Base-by-base conservation (phyloP, 2,329 filamentous ascomycete species). In the Ophiostoma quercus region DNA sequence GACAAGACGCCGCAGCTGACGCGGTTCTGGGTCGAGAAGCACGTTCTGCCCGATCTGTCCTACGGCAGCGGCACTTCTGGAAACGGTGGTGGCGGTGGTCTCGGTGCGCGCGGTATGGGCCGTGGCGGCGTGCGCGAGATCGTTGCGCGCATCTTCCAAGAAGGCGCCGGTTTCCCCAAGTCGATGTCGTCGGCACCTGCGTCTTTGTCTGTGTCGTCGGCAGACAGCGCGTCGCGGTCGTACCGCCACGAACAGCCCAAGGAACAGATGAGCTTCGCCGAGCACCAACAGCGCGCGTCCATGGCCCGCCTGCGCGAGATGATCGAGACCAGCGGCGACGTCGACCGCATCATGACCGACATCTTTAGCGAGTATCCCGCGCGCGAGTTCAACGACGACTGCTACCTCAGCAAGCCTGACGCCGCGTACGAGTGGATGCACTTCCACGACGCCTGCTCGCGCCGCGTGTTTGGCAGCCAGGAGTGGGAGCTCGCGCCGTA, bases 401-500 rank as follows among this genome's bases (percentile, higher is more conserved):
- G 89, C 0, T 90, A 92, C 74, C 87, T 99, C 41, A 91, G 89
- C 43, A 99, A 99, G 77, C 96, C 96, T 0, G 88, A 90, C 74
- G 82, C 86, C 77, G 92, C 92, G 0, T 96, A 97, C 78, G 94
- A 97, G 76, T 99, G 95, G 95, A 86, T 99, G 69, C 84, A 96
- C 78, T 98, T 99, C 79, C 92, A 97, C 79, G 95, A 98, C 75
- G 82, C 84, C 0, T 88, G 96, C 73, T 92, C 92, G 32, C 88
- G 89, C 0, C 88, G 89, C 54, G 85, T 98, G 1, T 96, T 89
- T 77, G 82, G 87, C n/a, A 89, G 87, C 71, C 94, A 97, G 77
- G 94, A 96, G 70, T 99, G 95, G 91, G 95, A 99, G 78, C 82
- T 99, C 19, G 87, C 86, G 0, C 89, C 92, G 0, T 99, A 99